These are phyloP conservation scores for Orobanche coerulescens DNA, from an alignment of 257 asterid genomes.

Conservation along the genomic window DNA sequence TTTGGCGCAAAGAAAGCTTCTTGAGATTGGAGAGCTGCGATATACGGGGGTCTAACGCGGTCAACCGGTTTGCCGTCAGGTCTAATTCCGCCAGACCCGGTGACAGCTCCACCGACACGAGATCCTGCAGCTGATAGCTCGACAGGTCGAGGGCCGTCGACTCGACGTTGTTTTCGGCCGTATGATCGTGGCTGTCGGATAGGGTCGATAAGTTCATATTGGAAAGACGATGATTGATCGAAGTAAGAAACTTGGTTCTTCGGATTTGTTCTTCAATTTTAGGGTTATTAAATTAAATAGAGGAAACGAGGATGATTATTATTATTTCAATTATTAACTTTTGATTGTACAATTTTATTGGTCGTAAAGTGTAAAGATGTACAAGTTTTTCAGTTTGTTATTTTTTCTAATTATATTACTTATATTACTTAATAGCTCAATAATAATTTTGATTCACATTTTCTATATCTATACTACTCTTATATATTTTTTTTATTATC, in stretches of 20 bases:
- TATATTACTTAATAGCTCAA: no score
- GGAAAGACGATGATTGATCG: slow-evolving; percentile 16
- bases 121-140: slow-evolving; percentile 87
- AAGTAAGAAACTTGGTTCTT: background rate
- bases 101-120: slow-evolving; percentile 65
- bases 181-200: slow-evolving; percentile 26
- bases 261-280: background rate
- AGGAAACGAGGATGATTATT: no score
- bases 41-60: slow-evolving; percentile 76
- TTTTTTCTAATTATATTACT: no score
- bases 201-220: slow-evolving; percentile 25
- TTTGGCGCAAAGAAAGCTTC: slow-evolving; percentile 90
- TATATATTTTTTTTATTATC: no score
- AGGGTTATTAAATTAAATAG: no score
- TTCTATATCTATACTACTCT: no score
- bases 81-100: slow-evolving; percentile 61
- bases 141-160: slow-evolving; percentile 62
- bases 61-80: slow-evolving; percentile 85
- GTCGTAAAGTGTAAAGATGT: background rate
- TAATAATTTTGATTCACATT: no score
- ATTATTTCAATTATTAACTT: no score
- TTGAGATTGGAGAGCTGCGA: slow-evolving; percentile 60
- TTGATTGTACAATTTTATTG: background rate
- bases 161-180: slow-evolving; percentile 27
- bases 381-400: no score